Base-by-base conservation (phyloP, 805 yeast genomes). In the Saccharomycopsis guyanensis region DNA sequence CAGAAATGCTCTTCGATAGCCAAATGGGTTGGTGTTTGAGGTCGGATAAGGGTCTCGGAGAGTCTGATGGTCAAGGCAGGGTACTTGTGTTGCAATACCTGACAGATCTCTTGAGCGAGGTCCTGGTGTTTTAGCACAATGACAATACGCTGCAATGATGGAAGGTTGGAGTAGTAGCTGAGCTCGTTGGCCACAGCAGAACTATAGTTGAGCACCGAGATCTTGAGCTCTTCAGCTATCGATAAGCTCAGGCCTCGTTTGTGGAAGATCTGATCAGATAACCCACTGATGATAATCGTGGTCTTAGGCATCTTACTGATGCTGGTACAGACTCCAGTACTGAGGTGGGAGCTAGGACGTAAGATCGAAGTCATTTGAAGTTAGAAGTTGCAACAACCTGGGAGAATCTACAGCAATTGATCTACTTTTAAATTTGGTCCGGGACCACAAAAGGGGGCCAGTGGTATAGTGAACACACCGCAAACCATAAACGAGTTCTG, bases 181-280 rank as follows among this genome's bases (percentile, higher is more conserved):
- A 19, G 27, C 15, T 39, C 29, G 41, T 5, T 5, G 15, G 29
- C 29, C 33, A n/a, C 25, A 19, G 22, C 27, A n/a, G 32, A 24
- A 13, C 15, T 31, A 24, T 25, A 16, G 44, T 46, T 49, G 29
- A 49, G 12, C 12, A 41, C 49, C 4, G 29, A 13, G 16, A 49
- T 16, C 25, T 49, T 49, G 49, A 49, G 27, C 27, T 49, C 52
- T 16, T 49, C 52, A 18, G 50, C 52, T 3, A 33, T 4, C 4
- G 49, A 41, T 2, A 49, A 18, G 18, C 38, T 40, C 22, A 43
- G 35, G 12, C 38, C 18, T 24, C 18, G 36, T 24, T 16, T 43
- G 20, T 45, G 42, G 32, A 31, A 19, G 32, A 45, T 25, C 29
- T 25, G 29, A 15, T 35, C 22, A 3, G 52, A 47, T 29, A 48